Evolutionary conservation across 768 basidiomycete genomes (phyloP).

Genomic region (Amanita rubescens): DNA sequence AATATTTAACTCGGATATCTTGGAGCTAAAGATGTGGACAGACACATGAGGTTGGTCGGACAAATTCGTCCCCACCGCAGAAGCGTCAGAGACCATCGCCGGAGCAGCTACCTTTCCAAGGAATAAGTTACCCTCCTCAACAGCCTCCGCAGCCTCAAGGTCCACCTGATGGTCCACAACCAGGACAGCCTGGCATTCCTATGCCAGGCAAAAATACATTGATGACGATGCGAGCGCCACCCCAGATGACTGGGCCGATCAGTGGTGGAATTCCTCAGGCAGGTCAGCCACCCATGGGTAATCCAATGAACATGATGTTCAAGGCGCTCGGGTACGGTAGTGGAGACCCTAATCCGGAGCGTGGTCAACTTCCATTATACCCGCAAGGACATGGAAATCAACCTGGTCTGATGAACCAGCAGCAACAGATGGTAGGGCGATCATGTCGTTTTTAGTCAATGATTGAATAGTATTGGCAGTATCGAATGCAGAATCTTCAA

Average conservation of each 20-base stretch:
- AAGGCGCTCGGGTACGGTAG: background rate
- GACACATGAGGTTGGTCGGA: slow-evolving; percentile 4
- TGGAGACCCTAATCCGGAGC: too few relatives aligned
- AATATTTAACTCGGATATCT: background rate
- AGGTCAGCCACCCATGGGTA: slow-evolving; percentile 2
- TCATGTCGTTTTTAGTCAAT: slow-evolving; percentile 1
- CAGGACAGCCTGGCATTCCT: slow-evolving; percentile 2
- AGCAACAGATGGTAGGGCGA: slow-evolving; percentile 4
- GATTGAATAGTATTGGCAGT: slow-evolving; percentile 4
- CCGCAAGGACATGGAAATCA: slow-evolving; percentile 7
- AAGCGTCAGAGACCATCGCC: slow-evolving; percentile 7
- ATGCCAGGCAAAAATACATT: slow-evolving; percentile 7
- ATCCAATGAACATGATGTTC: slow-evolving; percentile 6
- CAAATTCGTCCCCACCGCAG: slow-evolving; percentile 9
- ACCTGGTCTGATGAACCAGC: slow-evolving; percentile 1
- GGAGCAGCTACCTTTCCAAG: slow-evolving; percentile 2
- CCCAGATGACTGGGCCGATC: background rate
- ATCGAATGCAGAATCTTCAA: background rate
- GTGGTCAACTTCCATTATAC: too few relatives aligned
- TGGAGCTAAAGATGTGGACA: background rate
- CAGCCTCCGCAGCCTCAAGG: slow-evolving; percentile 5
- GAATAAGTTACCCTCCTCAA: background rate
- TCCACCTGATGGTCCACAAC: background rate
- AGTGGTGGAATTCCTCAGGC: background rate
- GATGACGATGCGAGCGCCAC: slow-evolving; percentile 1